These are phyloP conservation scores for Durusdinium trenchii DNA, from an alignment of 73 alveolate species.

Conservation along the genomic window DNA sequence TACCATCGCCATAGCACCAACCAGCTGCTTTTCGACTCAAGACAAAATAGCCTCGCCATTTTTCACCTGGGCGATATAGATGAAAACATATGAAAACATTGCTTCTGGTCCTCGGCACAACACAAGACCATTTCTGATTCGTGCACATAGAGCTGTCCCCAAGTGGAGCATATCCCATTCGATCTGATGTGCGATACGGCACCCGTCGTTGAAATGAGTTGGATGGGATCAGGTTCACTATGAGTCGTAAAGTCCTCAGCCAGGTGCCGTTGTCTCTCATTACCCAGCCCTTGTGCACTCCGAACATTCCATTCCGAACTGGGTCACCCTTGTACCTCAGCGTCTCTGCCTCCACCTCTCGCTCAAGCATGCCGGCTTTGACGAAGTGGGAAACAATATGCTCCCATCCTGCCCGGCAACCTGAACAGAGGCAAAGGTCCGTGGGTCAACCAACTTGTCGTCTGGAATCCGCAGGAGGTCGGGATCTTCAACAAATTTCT, in stretches of 20 bases:
- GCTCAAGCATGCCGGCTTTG: neutral
- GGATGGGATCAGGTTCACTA: conserved; percentile 1
- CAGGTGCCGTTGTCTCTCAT: neutral
- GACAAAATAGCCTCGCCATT: no score
- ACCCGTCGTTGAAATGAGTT: no score
- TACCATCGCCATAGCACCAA: no score
- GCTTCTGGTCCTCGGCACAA: no score
- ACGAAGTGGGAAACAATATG: neutral
- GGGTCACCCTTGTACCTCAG: neutral
- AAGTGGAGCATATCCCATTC: no score
- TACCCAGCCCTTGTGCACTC: conserved; percentile 8
- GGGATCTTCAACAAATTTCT: neutral
- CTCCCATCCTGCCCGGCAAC: neutral
- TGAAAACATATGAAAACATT: no score
- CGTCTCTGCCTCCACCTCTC: neutral
- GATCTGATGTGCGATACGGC: no score
- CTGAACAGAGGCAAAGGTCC: neutral
- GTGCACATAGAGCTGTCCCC: no score
- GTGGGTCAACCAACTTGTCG: neutral
- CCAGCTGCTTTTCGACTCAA: no score
- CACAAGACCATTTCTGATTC: no score
- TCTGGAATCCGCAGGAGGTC: neutral
- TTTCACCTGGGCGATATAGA: no score
- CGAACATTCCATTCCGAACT: neutral
- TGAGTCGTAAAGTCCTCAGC: neutral